Evolutionary conservation across 352 stramenopile species (phyloP), one percentile per base, ranked within the genome.

Genomic region (Phytophthora melonis): DNA sequence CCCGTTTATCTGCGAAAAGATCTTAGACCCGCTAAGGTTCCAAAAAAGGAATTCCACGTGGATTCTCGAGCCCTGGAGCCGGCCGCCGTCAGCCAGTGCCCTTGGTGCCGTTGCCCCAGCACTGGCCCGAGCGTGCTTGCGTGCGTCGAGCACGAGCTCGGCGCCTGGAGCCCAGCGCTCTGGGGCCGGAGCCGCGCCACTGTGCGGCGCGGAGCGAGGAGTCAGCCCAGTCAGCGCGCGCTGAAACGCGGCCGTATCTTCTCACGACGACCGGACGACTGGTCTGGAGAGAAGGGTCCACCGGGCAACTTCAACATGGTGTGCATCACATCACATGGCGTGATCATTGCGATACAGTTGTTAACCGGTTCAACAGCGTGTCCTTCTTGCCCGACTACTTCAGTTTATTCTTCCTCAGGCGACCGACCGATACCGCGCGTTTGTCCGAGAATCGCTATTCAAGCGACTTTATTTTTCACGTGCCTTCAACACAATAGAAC

Each of bases 281-380:
- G 56, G 56, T 49, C 56, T n/a, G 47, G 36, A 43, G 36, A 54
- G 54, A 71, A 60, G 45, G 43, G 58, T 72, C 58, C 58, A 74
- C 65, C 25, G 50, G 54, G 19, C 41, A 74, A 63, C 65, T 77
- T 77, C 70, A 77, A 77, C 39, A 67, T 77, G 36, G 10, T 57
- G 70, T 74, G 34, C 9, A 6, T 3, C 7, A 63, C 59, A 55
- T 39, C 19, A 66, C 7, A 23, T 5, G 3, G 5, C 11, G 5
- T 43, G 5, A 63, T 68, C 58, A 68, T 72, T 68, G 2, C 36
- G 36, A 16, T 7, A 45, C 36, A 13, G 27, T 3, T 32, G 27
- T 7, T 7, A 32, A 8, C 3, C 27, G 6, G 23, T n/a, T n/a
- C n/a, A n/a, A n/a, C n/a, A n/a, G n/a, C n/a, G n/a, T 32, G 27